A percentile compares a stretch with the other conserved stretches of the same genome.
Conservation (phyloP, 805 yeast species). For the Candida ovalis region DNA sequence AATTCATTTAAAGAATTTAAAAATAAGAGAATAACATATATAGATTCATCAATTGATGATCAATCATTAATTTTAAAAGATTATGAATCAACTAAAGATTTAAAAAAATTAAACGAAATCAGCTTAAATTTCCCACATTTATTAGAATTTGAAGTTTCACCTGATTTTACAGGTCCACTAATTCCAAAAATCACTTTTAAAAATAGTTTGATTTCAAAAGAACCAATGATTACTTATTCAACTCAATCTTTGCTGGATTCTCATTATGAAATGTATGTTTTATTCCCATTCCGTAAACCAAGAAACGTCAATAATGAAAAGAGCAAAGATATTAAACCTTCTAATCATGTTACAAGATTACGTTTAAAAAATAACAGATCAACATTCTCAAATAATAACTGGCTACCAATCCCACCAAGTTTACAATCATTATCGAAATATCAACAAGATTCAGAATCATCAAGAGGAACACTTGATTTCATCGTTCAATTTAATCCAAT, state of each 20-base stretch:
- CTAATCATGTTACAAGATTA: not conserved
- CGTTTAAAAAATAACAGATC: not conserved
- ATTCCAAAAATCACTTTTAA: not conserved
- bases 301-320: not conserved
- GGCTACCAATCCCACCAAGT: not conserved
- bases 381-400: not conserved
- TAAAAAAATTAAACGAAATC: not conserved
- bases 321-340: not conserved
- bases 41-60: not conserved
- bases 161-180: not conserved
- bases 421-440: not conserved
- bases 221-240: not conserved
- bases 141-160: not conserved
- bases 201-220: not conserved
- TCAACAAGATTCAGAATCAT: not conserved
- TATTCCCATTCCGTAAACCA: not conserved
- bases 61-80: not conserved
- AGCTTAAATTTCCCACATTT: not conserved
- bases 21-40: not conserved
- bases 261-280: not conserved
- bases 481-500: not conserved
- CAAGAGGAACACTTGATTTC: not conserved
- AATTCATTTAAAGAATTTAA: not conserved
- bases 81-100: not conserved
- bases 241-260: not conserved